A percentile compares a stretch with the other conserved stretches of the same genome.
Conservation (phyloP, 257 asterid genomes). For the Ocimum tenuiflorum region DNA sequence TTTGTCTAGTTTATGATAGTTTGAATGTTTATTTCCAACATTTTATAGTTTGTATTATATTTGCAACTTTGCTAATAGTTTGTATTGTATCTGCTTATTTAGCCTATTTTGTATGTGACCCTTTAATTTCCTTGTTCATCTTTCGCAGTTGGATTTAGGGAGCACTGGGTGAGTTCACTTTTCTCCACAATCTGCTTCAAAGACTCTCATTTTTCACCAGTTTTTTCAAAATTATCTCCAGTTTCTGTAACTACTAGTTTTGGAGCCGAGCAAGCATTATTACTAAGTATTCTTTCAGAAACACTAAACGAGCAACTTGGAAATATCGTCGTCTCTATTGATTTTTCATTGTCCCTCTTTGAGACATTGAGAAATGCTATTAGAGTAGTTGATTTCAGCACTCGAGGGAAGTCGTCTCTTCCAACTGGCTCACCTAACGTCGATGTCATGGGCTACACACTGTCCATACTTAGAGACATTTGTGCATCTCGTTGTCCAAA, state of each 20-base stretch:
- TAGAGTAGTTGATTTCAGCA: slow-evolving; percentile 35
- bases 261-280: slow-evolving; percentile 45
- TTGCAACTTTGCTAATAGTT: too few species aligned
- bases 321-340: slow-evolving; percentile 31
- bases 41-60: too few species aligned
- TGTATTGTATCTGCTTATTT: too few species aligned
- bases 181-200: slow-evolving; percentile 56
- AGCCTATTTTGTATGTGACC: background rate
- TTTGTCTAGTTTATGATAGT: too few species aligned
- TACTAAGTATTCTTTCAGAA: slow-evolving; percentile 52
- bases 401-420: slow-evolving; percentile 36
- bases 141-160: slow-evolving; percentile 58
- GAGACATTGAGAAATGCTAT: slow-evolving; percentile 38
- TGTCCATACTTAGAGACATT: slow-evolving; percentile 62
- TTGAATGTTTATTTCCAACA: too few species aligned
- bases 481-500: slow-evolving; percentile 39
- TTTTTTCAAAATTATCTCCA: slow-evolving; percentile 43
- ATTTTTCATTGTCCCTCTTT: slow-evolving; percentile 37
- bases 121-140: slow-evolving; percentile 1
- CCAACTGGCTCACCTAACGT: slow-evolving; percentile 55
- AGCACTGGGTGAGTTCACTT: slow-evolving; percentile 59
- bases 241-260: slow-evolving; percentile 18
- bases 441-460: slow-evolving; percentile 63
- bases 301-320: slow-evolving; percentile 39
- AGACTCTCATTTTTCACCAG: slow-evolving; percentile 27